phyloP scores from a whole-genome alignment of 768 basidiomycete genomes.

The Nidula microcarpa region DNA sequence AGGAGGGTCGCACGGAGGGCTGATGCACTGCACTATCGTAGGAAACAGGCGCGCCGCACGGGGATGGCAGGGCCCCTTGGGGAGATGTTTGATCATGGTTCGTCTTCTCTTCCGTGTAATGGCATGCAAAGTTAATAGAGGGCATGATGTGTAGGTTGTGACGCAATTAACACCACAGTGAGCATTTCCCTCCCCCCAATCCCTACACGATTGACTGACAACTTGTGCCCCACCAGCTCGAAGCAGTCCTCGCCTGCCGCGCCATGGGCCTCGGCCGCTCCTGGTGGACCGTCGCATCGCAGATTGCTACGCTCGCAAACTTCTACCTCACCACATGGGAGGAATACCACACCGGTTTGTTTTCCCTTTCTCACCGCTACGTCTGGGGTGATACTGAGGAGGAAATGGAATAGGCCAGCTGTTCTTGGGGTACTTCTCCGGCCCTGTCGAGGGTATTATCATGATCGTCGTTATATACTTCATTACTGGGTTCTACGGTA shows the following conservation, averaged over 20 bases:
- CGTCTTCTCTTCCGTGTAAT: conserved; percentile 8
- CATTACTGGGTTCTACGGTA: conserved; percentile 75
- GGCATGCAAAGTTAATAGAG: too few relatives aligned
- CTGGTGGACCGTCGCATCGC: conserved; percentile 95
- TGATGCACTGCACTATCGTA: conserved; percentile 18
- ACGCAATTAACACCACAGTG: conserved; percentile 94
- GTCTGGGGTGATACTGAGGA: not conserved
- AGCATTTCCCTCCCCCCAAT: conserved; percentile 1
- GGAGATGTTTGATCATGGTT: conserved; percentile 98
- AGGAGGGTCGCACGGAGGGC: conserved; percentile 7
- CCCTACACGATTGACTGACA: not conserved
- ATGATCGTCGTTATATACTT: conserved; percentile 76
- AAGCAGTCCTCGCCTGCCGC: conserved; percentile 75
- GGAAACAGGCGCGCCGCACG: conserved; percentile 93
- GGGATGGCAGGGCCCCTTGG: conserved; percentile 98
- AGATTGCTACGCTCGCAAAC: conserved; percentile 71
- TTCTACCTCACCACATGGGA: conserved; percentile 85
- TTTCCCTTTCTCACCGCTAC: not conserved
- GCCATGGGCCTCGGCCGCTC: conserved; percentile 91
- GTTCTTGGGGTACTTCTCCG: conserved; percentile 90
- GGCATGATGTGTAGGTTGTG: conserved; percentile 54
- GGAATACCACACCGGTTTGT: conserved; percentile 81
- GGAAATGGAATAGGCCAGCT: conserved; percentile 57
- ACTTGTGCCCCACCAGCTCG: conserved; percentile 51
- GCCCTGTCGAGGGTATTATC: conserved; percentile 95